Evolutionary conservation across 2,329 filamentous ascomycete genomes (phyloP).

Genomic region (Tolypocladium amazonense): DNA sequence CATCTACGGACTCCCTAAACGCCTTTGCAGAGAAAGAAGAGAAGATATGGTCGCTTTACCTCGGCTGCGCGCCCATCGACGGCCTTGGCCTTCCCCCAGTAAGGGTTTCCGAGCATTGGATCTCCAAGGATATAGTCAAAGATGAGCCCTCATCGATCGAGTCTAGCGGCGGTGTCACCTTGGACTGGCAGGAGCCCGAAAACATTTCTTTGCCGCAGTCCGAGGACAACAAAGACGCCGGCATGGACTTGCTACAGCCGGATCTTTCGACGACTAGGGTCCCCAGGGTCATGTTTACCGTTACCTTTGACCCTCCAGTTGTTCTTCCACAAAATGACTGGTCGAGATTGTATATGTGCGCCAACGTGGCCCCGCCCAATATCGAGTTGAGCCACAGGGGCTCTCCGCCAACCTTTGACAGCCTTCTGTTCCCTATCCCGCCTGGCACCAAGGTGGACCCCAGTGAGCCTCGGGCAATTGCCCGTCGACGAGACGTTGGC

Average conservation of each 20-base stretch:
- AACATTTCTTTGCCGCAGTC: constrained; percentile 45
- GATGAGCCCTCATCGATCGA: constrained; percentile 30
- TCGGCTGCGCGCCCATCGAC: constrained; percentile 49
- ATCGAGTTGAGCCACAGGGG: constrained; percentile 18
- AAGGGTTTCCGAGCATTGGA: constrained; percentile 64
- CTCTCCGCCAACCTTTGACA: constrained; percentile 41
- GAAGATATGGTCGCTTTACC: constrained; percentile 54
- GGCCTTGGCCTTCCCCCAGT: constrained; percentile 45
- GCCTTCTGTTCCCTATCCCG: constrained; percentile 43
- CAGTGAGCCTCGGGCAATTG: constrained; percentile 47
- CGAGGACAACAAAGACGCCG: constrained; percentile 35
- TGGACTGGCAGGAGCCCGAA: constrained; percentile 67
- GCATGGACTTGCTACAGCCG: constrained; percentile 42
- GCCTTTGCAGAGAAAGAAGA: constrained; percentile 27
- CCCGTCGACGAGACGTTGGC: constrained; percentile 34
- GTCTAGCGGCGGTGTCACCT: constrained; percentile 28
- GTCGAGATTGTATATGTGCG: constrained; percentile 48
- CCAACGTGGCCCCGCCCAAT: constrained; percentile 33
- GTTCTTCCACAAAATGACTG: constrained; percentile 56
- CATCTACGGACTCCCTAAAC: constrained; percentile 23
- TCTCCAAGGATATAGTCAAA: constrained; percentile 57
- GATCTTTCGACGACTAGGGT: constrained; percentile 38
- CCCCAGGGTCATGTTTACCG: constrained; percentile 65
- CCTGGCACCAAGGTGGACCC: constrained; percentile 40
- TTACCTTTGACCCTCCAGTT: constrained; percentile 63